These are phyloP conservation scores for Penicillium vulpinum DNA, from an alignment of 2,329 filamentous ascomycete genomes.

Conservation along the genomic window DNA sequence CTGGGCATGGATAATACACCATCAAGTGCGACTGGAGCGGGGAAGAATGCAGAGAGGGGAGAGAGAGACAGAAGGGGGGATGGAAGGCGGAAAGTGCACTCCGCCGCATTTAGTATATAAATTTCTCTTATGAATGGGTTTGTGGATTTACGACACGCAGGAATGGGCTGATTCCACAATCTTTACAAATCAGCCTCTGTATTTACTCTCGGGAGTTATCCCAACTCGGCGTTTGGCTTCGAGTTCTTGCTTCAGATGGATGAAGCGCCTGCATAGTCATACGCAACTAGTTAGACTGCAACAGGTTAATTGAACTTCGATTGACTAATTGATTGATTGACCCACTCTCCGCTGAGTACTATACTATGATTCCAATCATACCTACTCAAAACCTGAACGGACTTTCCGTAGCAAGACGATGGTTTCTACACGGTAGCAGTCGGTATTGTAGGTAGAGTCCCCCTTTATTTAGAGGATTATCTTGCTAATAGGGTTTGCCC, in stretches of 20 bases:
- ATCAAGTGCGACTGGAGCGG: too few species aligned
- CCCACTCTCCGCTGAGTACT: background rate
- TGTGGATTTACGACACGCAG: too few species aligned
- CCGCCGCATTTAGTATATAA: too few species aligned
- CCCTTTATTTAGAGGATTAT: background rate
- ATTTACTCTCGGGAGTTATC: too few species aligned
- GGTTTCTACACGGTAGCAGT: background rate
- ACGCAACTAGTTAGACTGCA: slow-evolving; percentile 1
- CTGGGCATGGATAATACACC: background rate
- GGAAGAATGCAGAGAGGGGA: background rate
- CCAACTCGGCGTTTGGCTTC: too few species aligned
- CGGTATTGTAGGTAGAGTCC: background rate
- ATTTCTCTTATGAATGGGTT: too few species aligned
- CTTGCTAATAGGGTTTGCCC: background rate
- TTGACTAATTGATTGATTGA: background rate
- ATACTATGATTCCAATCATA: background rate
- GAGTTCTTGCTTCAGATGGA: too few species aligned
- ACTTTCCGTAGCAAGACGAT: background rate
- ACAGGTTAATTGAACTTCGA: background rate
- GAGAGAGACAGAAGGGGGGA: background rate
- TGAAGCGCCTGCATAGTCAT: too few species aligned
- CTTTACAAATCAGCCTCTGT: too few species aligned
- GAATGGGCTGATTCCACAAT: too few species aligned
- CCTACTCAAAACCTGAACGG: background rate
- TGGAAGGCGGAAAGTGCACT: background rate